These are phyloP conservation scores for Pleurotus citrinopileatus DNA, from an alignment of 768 basidiomycete species.

Conservation along the genomic window DNA sequence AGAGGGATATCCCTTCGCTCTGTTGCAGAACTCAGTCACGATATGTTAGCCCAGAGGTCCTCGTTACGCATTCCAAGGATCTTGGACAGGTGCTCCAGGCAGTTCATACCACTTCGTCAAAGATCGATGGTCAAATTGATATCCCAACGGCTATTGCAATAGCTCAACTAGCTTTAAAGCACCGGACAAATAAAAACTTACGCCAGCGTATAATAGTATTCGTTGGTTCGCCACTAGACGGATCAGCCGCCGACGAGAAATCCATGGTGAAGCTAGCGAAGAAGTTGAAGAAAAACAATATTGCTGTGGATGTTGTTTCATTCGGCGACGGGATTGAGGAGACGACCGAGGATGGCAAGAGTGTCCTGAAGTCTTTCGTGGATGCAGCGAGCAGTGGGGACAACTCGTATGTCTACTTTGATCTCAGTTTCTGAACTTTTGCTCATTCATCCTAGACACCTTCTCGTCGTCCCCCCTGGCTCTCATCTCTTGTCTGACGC, in stretches of 20 bases:
- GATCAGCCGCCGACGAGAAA: slow-evolving; percentile 68
- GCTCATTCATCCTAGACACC: slow-evolving; percentile 52
- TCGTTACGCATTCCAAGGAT: slow-evolving; percentile 95
- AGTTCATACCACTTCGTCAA: slow-evolving; percentile 64
- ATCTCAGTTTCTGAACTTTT: not conserved
- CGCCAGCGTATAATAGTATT: slow-evolving; percentile 96
- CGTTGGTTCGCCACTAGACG: slow-evolving; percentile 84
- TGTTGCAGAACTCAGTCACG: slow-evolving; percentile 5
- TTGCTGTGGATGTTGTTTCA: slow-evolving; percentile 86
- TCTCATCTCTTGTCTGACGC: slow-evolving; percentile 80
- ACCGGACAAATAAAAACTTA: slow-evolving; percentile 97
- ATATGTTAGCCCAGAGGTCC: slow-evolving; percentile 77
- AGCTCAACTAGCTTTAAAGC: slow-evolving; percentile 95
- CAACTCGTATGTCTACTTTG: slow-evolving; percentile 66
- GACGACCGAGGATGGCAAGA: slow-evolving; percentile 53
- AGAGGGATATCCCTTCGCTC: not conserved
- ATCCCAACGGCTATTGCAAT: slow-evolving; percentile 89
- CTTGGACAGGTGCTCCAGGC: slow-evolving; percentile 87
- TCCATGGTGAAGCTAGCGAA: slow-evolving; percentile 87
- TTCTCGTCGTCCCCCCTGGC: slow-evolving; percentile 77
- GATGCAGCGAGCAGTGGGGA: slow-evolving; percentile 80
- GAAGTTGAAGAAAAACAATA: slow-evolving; percentile 99
- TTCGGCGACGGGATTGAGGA: slow-evolving; percentile 90
- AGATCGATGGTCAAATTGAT: slow-evolving; percentile 80
- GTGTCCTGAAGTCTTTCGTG: slow-evolving; percentile 75